Evolutionary conservation across 345 rosid species (phyloP), one percentile per base, ranked within the genome.

Genomic region (Rhizophora mangle): DNA sequence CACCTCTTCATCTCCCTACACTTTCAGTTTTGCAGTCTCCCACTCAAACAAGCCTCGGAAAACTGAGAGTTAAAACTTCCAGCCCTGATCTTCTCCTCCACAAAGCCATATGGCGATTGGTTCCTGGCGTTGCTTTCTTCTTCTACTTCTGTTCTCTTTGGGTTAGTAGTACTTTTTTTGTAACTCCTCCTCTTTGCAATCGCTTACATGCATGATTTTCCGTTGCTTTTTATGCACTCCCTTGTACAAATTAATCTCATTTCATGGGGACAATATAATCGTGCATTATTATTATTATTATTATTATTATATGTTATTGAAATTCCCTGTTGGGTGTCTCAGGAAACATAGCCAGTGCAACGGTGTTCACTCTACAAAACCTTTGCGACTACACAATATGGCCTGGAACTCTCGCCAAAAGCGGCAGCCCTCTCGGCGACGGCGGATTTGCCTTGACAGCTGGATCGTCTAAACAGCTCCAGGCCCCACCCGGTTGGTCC

Each of bases 341-440:
- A 83, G 83, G 83, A 31, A 62, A 60, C 58, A 19, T 80, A 24
- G 81, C 67, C 56, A 73, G 86, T 7, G 92, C 89, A 47, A 84
- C 94, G 0, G 78, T 82, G 32, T 83, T 93, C 81, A 89, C 92
- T 0, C 82, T 93, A 64, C 79, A 80, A 63, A 91, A 93, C 77
- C 87, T 55, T n/a, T 91, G 98, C 68, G 65, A 72, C 54, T 80
- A 83, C 84, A 91, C 91, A 0, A 65, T 93, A 30, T 93, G 98
- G 98, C 98, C 98, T 0, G 98, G 91, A 21, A 88, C 90, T 57
- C 85, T 91, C 55, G 83, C 92, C 62, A 96, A 92, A 24, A 56
- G 24, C 20, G 84, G 83, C 70, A 3, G 4, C 49, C 5, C 15
- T 43, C 16, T 3, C 2, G 49, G 49, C 18, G 49, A 3, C 18